phyloP scores from a whole-genome alignment of 2,329 filamentous ascomycete species.

The Kalaharituber pfeilii region DNA sequence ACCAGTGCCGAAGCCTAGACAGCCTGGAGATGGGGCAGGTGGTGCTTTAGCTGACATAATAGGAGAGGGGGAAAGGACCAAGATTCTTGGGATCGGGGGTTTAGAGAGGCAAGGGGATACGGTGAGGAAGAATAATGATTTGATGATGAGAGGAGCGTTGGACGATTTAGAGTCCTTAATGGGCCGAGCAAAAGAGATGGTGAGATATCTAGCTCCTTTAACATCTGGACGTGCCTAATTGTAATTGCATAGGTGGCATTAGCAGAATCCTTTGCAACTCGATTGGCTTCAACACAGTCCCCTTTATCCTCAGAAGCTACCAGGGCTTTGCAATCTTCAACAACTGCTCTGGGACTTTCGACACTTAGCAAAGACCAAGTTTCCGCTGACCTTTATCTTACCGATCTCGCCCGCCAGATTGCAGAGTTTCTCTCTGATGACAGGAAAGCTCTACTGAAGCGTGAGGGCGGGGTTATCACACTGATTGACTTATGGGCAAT shows the following conservation, averaged over 20 bases:
- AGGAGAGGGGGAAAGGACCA: slow-evolving; percentile 24
- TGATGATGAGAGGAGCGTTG: slow-evolving; percentile 83
- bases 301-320: slow-evolving; percentile 8
- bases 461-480: slow-evolving; percentile 72
- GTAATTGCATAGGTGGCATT: slow-evolving; percentile 41
- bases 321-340: background rate
- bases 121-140: slow-evolving; percentile 77
- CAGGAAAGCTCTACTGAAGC: slow-evolving; percentile 54
- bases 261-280: slow-evolving; percentile 53
- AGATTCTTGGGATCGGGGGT: slow-evolving; percentile 75
- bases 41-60: background rate
- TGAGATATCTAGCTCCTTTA: background rate
- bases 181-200: slow-evolving; percentile 92
- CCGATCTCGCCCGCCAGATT: slow-evolving; percentile 65
- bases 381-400: slow-evolving; percentile 55
- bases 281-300: slow-evolving; percentile 6
- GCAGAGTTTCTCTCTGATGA: slow-evolving; percentile 85
- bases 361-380: slow-evolving; percentile 21
- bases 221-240: background rate
- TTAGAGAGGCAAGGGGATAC: slow-evolving; percentile 73
- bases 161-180: slow-evolving; percentile 93
- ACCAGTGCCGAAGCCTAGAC: slow-evolving; percentile 50
- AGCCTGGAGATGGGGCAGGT: slow-evolving; percentile 12
- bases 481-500: slow-evolving; percentile 85
- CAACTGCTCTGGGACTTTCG: slow-evolving; percentile 9